A percentile compares a stretch with the other conserved stretches of the same genome.
phyloP scores from a whole-genome alignment of 495 filamentous ascomycete genomes.

The Aspergillus indologenus region DNA sequence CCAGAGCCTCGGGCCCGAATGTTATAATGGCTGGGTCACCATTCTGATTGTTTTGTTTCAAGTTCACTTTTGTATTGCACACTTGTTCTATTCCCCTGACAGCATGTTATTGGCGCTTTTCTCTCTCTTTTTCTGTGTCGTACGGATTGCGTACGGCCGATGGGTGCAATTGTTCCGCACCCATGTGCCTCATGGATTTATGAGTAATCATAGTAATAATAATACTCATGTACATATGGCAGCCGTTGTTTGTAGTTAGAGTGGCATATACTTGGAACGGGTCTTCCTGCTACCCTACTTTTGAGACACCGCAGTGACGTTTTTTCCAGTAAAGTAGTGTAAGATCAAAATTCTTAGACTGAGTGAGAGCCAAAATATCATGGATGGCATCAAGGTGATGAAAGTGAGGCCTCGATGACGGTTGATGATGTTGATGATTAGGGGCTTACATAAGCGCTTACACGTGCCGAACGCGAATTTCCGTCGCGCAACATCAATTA shows the following conservation, averaged over 20 bases:
- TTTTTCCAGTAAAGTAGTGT: no score
- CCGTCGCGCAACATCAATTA: conserved; percentile 15
- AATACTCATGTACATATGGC: conserved; percentile 27
- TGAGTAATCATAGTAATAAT: conserved; percentile 25
- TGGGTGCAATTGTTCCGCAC: conserved; percentile 15
- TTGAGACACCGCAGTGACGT: no score
- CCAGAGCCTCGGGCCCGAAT: not conserved
- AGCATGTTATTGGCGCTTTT: conserved; percentile 18
- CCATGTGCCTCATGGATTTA: conserved; percentile 18
- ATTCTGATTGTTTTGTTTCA: not conserved
- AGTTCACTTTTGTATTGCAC: conserved; percentile 1
- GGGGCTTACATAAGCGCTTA: conserved; percentile 13
- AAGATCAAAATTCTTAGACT: no score
- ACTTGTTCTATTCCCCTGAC: conserved; percentile 15
- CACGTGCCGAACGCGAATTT: conserved; percentile 20
- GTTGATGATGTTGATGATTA: not conserved
- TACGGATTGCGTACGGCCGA: conserved; percentile 10
- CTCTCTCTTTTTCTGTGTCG: conserved; percentile 3
- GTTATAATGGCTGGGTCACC: not conserved
- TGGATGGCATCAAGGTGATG: no score
- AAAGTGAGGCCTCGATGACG: no score
- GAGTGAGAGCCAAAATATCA: no score
- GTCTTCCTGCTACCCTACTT: no score
- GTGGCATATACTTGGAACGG: no score
- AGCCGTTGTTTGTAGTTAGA: not conserved